Evolutionary conservation across 805 yeast species (phyloP), one percentile per base, ranked within the genome.

Genomic region (Barnettozyma wickerhamii): DNA sequence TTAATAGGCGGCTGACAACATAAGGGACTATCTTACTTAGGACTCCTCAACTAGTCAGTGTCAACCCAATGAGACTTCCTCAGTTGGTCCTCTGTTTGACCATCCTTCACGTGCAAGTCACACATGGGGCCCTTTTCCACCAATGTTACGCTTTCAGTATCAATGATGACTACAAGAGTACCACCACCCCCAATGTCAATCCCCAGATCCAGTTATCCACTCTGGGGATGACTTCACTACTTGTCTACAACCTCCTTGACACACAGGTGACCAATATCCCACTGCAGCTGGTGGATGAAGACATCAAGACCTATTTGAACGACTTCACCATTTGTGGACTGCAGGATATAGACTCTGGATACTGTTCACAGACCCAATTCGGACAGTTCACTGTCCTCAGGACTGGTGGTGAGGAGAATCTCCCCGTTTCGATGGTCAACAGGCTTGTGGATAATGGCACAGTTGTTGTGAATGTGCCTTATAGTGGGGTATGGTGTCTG

Each of bases 261-360:
- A 38, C 31, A 7, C 17, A 35, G 26, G 15, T 23, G 14, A 20
- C 40, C 6, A 42, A 42, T 19, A 42, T 42, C 3, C 42, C 42
- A 1, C 31, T 31, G 6, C 15, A 13, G 10, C 19, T 35, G 9
- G 19, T 27, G 10, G 35, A 23, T n/a, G 46, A 42, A 20, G 31
- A 30, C 12, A 35, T 42, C 27, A 42, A 42, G 21, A 15, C 9
- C 2, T 42, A 35, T 17, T 19, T 17, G 12, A 29, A 31, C 18
- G 18, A 40, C 3, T 38, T 42, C 24, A 35, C 46, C 5, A 33
- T 42, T 6, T 42, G 46, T 35, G 46, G 46, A 3, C 24, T 42
- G 6, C 40, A 34, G 23, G 46, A 42, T 27, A 13, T 42, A 4
- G 46, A 38, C 7, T 15, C 33, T 6, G 36, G 35, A 7, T 27